A percentile compares a stretch with the other conserved stretches of the same genome.
These are phyloP conservation scores for Kuraishia cidri DNA, from an alignment of 805 yeast genomes.

Conservation along the genomic window DNA sequence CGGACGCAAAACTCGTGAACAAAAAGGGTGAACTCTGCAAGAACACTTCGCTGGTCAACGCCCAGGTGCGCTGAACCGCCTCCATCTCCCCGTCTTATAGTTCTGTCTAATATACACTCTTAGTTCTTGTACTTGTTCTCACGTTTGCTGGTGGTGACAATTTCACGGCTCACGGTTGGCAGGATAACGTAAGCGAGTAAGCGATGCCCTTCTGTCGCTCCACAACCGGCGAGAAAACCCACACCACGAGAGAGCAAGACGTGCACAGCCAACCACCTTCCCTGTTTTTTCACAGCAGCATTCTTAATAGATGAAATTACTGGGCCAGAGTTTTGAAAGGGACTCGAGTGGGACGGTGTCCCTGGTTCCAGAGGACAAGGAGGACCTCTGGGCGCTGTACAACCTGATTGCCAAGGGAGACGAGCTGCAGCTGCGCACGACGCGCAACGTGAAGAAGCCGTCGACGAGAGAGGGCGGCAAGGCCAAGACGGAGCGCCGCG, in stretches of 20 bases:
- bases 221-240: too few species aligned
- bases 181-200: too few species aligned
- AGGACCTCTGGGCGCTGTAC: constrained; percentile 84
- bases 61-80: constrained; percentile 61
- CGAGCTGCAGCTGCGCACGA: constrained; percentile 59
- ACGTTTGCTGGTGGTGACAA: too few species aligned
- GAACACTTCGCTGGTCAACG: constrained; percentile 63
- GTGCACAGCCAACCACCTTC: too few species aligned
- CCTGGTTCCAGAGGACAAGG: constrained; percentile 77
- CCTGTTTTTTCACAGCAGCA: too few species aligned
- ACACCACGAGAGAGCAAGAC: too few species aligned
- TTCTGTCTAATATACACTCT: too few species aligned
- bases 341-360: constrained; percentile 60
- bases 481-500: constrained; percentile 39
- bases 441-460: constrained; percentile 46
- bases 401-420: constrained; percentile 75
- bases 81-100: too few species aligned
- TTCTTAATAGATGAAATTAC: constrained; percentile 56
- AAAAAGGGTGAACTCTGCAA: constrained; percentile 72
- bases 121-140: too few species aligned
- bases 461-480: constrained; percentile 18
- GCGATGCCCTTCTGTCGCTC: too few species aligned
- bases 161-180: too few species aligned
- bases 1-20: constrained; percentile 66
- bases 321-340: constrained; percentile 39